Evolutionary conservation across 208 protist genomes (phyloP), one percentile per base, ranked within the genome.

Genomic region (Phytomonas francai): DNA sequence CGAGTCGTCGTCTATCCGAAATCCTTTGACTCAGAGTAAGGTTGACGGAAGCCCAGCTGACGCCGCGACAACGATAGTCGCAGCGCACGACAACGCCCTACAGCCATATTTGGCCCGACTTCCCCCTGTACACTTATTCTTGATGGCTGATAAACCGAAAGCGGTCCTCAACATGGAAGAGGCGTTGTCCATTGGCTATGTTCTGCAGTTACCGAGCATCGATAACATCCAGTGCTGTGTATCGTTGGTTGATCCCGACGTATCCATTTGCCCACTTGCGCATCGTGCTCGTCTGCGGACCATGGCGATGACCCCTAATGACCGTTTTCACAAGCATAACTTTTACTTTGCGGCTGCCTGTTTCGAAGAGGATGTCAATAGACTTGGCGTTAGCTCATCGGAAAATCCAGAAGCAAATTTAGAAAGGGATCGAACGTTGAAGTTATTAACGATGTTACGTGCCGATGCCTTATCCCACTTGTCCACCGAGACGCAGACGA

Each of bases 271-370:
- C 19, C 77, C 87, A 29, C 85, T 82, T 12, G 71, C 75, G 49
- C 85, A 94, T 61, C 84, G 88, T 14, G 77, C 78, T 11, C 77
- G 85, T 6, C 83, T 85, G 5, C 71, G 78, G 25, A 74, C 78
- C 69, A 91, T 94, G 85, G 77, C 85, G 5, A 65, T 84, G 61
- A 91, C 84, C 4, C 88, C 88, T 0, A 94, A 88, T 67, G 78
- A 90, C 27, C 85, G 88, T 31, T 77, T 88, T 73, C 64, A 77
- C 65, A 82, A 87, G 42, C 71, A 85, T 74, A 89, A 90, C 74
- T 91, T 94, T 54, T 74, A 91, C 63, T 92, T 94, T 68, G 88
- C 88, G 22, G 81, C 84, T 5, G 76, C 88, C 12, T 66, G 67
- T 25, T 69, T 94, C 11, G 69, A 77, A 30, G 81, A 90, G 34